A percentile compares a stretch with the other conserved stretches of the same genome.
These are phyloP conservation scores for Beta corolliflora DNA, from an alignment of 179 eudicot species.

Conservation along the genomic window DNA sequence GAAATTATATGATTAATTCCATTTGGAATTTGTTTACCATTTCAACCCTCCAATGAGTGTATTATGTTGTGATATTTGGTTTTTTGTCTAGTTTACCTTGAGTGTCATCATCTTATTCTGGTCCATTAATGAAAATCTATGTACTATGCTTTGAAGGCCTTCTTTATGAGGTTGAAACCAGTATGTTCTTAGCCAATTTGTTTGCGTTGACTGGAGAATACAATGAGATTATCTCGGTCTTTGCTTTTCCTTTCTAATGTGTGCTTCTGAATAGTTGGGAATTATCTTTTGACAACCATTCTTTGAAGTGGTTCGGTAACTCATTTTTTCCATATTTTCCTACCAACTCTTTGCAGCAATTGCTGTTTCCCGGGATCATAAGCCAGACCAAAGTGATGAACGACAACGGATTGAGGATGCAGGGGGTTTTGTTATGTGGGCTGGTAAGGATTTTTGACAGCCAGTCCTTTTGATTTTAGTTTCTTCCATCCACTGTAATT, in stretches of 20 bases:
- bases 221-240: not conserved
- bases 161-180: not conserved
- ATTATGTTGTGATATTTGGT: not conserved
- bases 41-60: not conserved
- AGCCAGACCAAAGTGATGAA: constrained; percentile 99
- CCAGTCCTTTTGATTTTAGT: not conserved
- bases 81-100: not conserved
- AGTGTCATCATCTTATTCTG: constrained; percentile 2
- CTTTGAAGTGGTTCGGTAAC: not conserved
- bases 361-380: constrained; percentile 99
- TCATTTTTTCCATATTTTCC: constrained; percentile 1
- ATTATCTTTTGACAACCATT: not conserved
- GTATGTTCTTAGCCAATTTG: not conserved
- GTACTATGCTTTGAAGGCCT: not conserved
- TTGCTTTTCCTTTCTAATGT: not conserved
- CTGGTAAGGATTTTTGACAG: constrained; percentile 52
- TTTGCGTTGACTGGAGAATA: constrained; percentile 3
- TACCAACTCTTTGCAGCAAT: constrained; percentile 50
- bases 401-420: constrained; percentile 96
- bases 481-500: not conserved
- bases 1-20: not conserved
- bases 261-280: not conserved
- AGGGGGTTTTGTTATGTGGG: constrained; percentile 99
- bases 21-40: not conserved
- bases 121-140: not conserved